Evolutionary conservation across 768 basidiomycete genomes (phyloP).

Genomic region (Udeniomyces megalosporus): DNA sequence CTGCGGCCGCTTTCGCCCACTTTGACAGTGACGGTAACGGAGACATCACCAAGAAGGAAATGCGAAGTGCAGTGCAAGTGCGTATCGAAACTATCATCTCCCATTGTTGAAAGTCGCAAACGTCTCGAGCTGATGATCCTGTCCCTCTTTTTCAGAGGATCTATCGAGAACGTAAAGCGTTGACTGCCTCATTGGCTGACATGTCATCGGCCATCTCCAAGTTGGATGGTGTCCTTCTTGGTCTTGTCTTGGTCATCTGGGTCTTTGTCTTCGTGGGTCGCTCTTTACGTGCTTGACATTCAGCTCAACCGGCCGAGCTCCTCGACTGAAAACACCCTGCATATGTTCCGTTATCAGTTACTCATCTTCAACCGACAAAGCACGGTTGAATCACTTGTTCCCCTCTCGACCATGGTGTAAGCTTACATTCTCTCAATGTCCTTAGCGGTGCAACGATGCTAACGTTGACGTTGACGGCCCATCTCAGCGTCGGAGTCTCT

Average conservation of each 20-base stretch:
- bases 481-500: slow-evolving; percentile 47
- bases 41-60: slow-evolving; percentile 58
- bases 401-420: slow-evolving; percentile 53
- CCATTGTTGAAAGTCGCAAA: too few relatives aligned
- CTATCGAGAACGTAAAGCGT: slow-evolving; percentile 57
- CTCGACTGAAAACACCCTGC: too few relatives aligned
- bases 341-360: background rate
- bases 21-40: slow-evolving; percentile 76
- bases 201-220: slow-evolving; percentile 53
- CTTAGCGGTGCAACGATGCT: too few relatives aligned
- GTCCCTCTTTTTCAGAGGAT: slow-evolving; percentile 35
- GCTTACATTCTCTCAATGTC: background rate
- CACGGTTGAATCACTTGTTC: slow-evolving; percentile 56
- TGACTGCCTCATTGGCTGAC: slow-evolving; percentile 56
- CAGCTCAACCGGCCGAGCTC: too few relatives aligned
- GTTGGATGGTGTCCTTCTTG: slow-evolving; percentile 56
- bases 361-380: slow-evolving; percentile 56
- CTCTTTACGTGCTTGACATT: too few relatives aligned
- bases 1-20: slow-evolving; percentile 43
- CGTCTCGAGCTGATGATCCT: too few relatives aligned
- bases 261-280: slow-evolving; percentile 36
- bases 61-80: slow-evolving; percentile 59
- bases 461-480: background rate
- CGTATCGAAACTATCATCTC: background rate
- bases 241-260: slow-evolving; percentile 41